phyloP scores from a whole-genome alignment of 2,329 filamentous ascomycete genomes.

The Fusarium buharicum region DNA sequence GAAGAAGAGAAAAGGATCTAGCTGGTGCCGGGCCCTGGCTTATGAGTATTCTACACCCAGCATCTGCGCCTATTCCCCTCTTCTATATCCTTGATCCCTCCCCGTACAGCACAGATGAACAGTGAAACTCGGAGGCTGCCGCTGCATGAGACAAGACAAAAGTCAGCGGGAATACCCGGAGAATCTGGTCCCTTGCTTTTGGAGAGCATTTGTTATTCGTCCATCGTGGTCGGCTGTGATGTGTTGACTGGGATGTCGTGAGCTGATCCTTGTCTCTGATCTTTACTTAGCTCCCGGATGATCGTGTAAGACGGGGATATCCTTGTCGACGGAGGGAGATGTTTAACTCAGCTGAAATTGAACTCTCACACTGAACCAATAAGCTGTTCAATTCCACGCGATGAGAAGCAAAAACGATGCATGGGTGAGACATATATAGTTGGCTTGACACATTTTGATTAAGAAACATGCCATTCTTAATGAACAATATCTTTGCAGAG shows the following conservation, averaged over 20 bases:
- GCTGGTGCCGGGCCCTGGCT: not conserved
- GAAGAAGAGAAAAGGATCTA: not conserved
- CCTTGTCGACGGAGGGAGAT: not conserved
- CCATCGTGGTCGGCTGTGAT: not conserved
- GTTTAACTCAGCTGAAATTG: no score
- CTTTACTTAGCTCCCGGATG: slow-evolving; percentile 24
- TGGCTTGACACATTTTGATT: not conserved
- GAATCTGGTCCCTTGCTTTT: slow-evolving; percentile 2
- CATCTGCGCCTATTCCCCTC: not conserved
- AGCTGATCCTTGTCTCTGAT: slow-evolving; percentile 9
- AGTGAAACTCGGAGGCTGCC: not conserved
- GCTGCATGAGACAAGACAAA: not conserved
- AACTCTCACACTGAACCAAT: no score
- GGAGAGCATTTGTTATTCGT: not conserved
- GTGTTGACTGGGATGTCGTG: not conserved
- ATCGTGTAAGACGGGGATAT: slow-evolving; percentile 2
- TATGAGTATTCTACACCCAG: slow-evolving; percentile 8
- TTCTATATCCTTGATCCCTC: not conserved
- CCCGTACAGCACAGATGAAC: not conserved
- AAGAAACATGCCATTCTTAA: not conserved
- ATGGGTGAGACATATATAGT: not conserved
- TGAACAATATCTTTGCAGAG: no score
- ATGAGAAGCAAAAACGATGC: not conserved
- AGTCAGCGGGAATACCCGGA: slow-evolving; percentile 10
- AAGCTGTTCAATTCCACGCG: not conserved